Evolutionary conservation across 768 basidiomycete species (phyloP), one percentile per base, ranked within the genome.

Genomic region (Heimioporus sp.): DNA sequence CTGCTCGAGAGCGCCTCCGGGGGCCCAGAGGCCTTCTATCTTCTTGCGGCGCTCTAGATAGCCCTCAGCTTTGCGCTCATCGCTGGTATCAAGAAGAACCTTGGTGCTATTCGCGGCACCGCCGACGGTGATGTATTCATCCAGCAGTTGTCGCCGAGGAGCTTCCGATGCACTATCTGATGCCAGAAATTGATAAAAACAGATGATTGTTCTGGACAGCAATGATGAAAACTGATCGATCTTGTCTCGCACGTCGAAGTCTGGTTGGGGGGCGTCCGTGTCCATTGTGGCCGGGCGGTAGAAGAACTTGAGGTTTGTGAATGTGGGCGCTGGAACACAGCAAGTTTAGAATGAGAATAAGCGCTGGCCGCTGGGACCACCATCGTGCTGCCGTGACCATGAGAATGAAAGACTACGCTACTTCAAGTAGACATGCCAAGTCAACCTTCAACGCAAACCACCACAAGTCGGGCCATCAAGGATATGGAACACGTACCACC

Each of bases 51-150:
- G 61, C 5, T 50, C 55, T 1, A 60, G 43, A 36, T 64, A 57
- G 12, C 63, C 63, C n/a, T 57, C 61, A 1, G 53, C 44, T 39
- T 61, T 61, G 16, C 51, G 61, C 41, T 65, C 59, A 36, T 61
- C 56, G 12, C 54, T 64, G 28, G 52, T 55, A 15, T 65, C 62
- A 20, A 65, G 59, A 39, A 62, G 59, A 19, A 62, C 52, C 48
- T 59, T 65, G 36, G 54, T 62, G 16, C 60, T 62, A 34, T 56
- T 67, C 10, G 62, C 59, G 10, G 60, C 49, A 15, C 64, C 65
- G 24, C 65, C 64, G 30, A 65, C 57, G 20, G 62, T 59, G 51
- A 65, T 63, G 53, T 67, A 59, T 37, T 66, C 64, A 17, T 65
- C 65, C 19, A 66, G 57, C 10, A 66, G 41, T 13, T 43, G 46